Evolutionary conservation across 805 yeast species (phyloP), one percentile per base, ranked within the genome.

Genomic region (Tanozyma kutaoensis): DNA sequence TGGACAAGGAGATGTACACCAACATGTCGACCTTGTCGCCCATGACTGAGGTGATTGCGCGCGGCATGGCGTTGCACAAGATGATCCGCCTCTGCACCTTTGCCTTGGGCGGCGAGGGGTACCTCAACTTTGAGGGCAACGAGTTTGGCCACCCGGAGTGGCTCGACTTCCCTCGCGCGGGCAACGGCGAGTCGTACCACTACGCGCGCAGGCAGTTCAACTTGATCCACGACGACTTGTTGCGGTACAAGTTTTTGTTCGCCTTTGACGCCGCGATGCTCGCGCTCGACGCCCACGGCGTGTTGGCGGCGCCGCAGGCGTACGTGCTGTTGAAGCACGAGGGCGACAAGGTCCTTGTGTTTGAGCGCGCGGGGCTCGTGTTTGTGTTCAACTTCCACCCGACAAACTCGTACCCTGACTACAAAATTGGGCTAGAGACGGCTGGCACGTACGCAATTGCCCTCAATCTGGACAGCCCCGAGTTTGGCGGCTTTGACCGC

Each of bases 141-240:
- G 98, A 88, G 55, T 88, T 91, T 57, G 98, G 98, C 12, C 98
- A 88, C 45, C 98, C 97, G 3, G 98, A 88, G 50, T 88, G 98
- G 98, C 68, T 91, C 28, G 98, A 88, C 52, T 91, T 88, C 65
- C 97, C 98, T 10, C 73, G 95, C 43, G 76, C 38, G 16, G 95
- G 95, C 20, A 91, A 88, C 52, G 66, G 66, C 15, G 85, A 84
- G 48, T 76, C 91, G 12, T 88, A 80, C 55, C 91, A 81, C 55
- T 88, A 91, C 45, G 95, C 96, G 2, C 71, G 97, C 46, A 72
- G 98, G 43, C 98, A 88, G 53, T 91, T 86, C 66, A 84, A 84
- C 44, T 65, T 88, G 40, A 69, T 77, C 20, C 76, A 77, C 29
- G 96, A 91, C 47, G 69, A 76, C 15, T 54, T 82, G 34, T 60